Conservation (phyloP, 2,329 filamentous ascomycete genomes). For the Exophiala oligosperma region DNA sequence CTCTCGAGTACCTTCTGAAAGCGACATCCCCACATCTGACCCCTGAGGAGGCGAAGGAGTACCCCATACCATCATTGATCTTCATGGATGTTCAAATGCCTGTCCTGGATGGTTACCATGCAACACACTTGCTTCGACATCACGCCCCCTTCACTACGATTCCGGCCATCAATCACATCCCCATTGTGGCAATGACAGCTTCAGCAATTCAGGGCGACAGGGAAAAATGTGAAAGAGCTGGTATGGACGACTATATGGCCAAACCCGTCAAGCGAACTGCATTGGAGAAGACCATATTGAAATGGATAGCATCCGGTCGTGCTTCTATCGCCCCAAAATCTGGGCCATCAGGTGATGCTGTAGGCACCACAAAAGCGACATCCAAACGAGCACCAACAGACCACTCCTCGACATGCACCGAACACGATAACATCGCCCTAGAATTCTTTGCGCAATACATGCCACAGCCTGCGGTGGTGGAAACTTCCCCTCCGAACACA, state of each 20-base stretch:
- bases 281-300: conserved; percentile 69
- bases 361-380: conserved; percentile 2
- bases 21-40: conserved; percentile 44
- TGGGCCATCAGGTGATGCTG: neutral
- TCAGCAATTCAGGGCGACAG: conserved; percentile 74
- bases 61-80: conserved; percentile 69
- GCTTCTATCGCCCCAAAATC: neutral
- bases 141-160: conserved; percentile 64
- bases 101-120: conserved; percentile 74
- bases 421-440: conserved; percentile 21
- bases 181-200: conserved; percentile 80
- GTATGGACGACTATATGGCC: conserved; percentile 76
- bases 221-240: conserved; percentile 70
- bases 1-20: conserved; percentile 66
- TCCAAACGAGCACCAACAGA: conserved; percentile 16
- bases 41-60: conserved; percentile 38
- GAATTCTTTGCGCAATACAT: conserved; percentile 17
- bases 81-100: conserved; percentile 78
- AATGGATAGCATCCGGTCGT: conserved; percentile 54
- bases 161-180: conserved; percentile 59
- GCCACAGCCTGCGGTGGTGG: conserved; percentile 2
- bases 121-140: conserved; percentile 71
- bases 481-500: conserved; percentile 21
- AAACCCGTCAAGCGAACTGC: conserved; percentile 70
- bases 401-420: conserved; percentile 26